Conservation (phyloP, 2,329 filamentous ascomycete genomes). For the Cytospora chrysosperma region DNA sequence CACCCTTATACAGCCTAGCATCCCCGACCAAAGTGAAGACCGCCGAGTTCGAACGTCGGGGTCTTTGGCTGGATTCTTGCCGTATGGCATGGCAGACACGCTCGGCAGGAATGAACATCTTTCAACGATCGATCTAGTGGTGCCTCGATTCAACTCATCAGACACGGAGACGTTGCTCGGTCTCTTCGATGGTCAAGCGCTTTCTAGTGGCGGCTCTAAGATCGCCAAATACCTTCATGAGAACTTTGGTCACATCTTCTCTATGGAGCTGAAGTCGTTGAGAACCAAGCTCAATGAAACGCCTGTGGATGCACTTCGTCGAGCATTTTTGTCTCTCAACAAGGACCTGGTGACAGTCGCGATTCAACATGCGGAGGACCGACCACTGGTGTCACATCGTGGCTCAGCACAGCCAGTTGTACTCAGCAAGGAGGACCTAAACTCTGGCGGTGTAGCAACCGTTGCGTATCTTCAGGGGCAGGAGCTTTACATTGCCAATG, state of each 20-base stretch:
- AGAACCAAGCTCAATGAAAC: constrained; percentile 68
- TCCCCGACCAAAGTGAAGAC: constrained; percentile 94
- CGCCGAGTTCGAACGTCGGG: constrained; percentile 94
- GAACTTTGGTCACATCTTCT: constrained; percentile 85
- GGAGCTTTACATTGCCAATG: constrained; percentile 91
- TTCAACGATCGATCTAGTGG: constrained; percentile 92
- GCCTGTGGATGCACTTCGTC: constrained; percentile 77
- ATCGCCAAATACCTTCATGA: constrained; percentile 96
- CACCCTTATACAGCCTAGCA: constrained; percentile 86
- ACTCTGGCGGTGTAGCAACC: constrained; percentile 87
- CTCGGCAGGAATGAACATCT: constrained; percentile 91
- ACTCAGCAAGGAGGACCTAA: constrained; percentile 83
- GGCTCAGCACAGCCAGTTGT: constrained; percentile 71
- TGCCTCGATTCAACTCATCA: constrained; percentile 85
- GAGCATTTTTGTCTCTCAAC: constrained; percentile 86
- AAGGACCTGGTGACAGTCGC: constrained; percentile 89
- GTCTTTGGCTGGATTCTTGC: constrained; percentile 84
- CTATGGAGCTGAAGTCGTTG: constrained; percentile 74
- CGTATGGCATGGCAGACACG: constrained; percentile 97
- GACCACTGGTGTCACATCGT: constrained; percentile 64
- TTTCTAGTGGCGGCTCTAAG: constrained; percentile 87
- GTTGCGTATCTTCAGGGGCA: constrained; percentile 86
- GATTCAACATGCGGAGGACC: constrained; percentile 75
- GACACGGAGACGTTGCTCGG: constrained; percentile 89
- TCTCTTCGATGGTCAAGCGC: constrained; percentile 93